These are phyloP conservation scores for Pseudotsuga menziesii DNA, from an alignment of 75 land plant genomes.

Conservation along the genomic window DNA sequence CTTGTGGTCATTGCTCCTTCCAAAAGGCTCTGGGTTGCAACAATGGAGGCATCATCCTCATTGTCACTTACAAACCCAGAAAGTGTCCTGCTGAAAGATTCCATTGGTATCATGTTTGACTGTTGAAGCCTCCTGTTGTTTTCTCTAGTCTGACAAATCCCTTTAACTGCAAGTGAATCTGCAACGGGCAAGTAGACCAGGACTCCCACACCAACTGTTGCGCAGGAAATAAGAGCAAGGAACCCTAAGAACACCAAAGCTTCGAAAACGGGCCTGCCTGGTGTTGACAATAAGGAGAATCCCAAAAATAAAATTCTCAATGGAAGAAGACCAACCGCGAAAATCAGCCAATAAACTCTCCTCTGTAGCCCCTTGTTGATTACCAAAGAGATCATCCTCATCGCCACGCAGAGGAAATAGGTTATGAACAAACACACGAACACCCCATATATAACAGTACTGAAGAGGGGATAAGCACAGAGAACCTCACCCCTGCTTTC, in stretches of 20 bases:
- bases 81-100: constrained; percentile 24
- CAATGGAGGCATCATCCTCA: constrained; percentile 36
- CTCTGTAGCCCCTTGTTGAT: constrained; percentile 72
- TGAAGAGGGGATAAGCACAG: constrained; percentile 78
- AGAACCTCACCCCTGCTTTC: constrained; percentile 19
- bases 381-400: constrained; percentile 58
- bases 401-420: constrained; percentile 69
- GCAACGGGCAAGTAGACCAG: constrained; percentile 65
- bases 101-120: constrained; percentile 13
- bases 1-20: constrained; percentile 20
- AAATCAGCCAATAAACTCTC: constrained; percentile 65
- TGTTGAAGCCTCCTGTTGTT: background rate
- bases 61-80: constrained; percentile 20
- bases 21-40: constrained; percentile 40
- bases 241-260: constrained; percentile 55
- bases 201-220: constrained; percentile 42
- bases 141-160: constrained; percentile 9
- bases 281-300: constrained; percentile 59
- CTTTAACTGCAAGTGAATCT: constrained; percentile 55
- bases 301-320: constrained; percentile 79
- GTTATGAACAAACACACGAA: constrained; percentile 50
- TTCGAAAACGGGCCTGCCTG: constrained; percentile 38
- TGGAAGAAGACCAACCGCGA: constrained; percentile 62
- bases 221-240: constrained; percentile 43
- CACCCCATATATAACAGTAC: constrained; percentile 63